Evolutionary conservation across 768 basidiomycete genomes (phyloP).

Genomic region (Mycena polygramma): DNA sequence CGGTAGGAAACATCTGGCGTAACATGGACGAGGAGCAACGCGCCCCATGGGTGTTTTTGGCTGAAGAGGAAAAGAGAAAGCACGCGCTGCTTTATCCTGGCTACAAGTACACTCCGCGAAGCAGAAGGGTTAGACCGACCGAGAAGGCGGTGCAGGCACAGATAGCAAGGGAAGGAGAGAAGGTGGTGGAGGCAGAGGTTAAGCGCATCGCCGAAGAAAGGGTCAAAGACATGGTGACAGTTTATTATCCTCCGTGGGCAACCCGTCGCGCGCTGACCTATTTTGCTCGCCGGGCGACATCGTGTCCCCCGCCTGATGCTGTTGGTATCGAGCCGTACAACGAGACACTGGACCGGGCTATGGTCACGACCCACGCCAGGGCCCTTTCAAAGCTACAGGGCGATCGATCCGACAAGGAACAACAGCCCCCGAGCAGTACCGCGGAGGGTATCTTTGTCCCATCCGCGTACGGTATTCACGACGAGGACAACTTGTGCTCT

Average conservation of each 20-base stretch:
- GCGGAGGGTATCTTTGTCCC: constrained; percentile 16
- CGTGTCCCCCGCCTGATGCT: constrained; percentile 31
- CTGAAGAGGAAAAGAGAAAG: constrained; percentile 59
- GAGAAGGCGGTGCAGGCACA: constrained; percentile 13
- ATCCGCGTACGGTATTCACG: not conserved
- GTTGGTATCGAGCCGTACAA: constrained; percentile 30
- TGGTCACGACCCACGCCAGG: constrained; percentile 16
- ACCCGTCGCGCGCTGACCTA: constrained; percentile 32
- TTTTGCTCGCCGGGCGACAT: constrained; percentile 33
- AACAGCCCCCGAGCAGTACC: constrained; percentile 3
- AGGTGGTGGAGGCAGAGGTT: constrained; percentile 23
- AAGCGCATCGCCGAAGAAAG: constrained; percentile 11
- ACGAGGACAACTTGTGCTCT: not conserved
- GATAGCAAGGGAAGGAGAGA: constrained; percentile 25
- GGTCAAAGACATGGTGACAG: constrained; percentile 24
- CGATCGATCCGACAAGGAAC: not conserved
- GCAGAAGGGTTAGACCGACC: constrained; percentile 12
- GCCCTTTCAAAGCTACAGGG: not conserved
- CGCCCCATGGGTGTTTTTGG: constrained; percentile 65
- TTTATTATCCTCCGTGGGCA: constrained; percentile 37
- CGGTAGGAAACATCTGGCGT: constrained; percentile 77
- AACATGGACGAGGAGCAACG: constrained; percentile 61
- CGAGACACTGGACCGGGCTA: constrained; percentile 26
- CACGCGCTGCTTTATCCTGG: constrained; percentile 58
- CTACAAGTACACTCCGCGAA: constrained; percentile 56